Evolutionary conservation across 768 basidiomycete species (phyloP).

Genomic region (Calocera viscosa): DNA sequence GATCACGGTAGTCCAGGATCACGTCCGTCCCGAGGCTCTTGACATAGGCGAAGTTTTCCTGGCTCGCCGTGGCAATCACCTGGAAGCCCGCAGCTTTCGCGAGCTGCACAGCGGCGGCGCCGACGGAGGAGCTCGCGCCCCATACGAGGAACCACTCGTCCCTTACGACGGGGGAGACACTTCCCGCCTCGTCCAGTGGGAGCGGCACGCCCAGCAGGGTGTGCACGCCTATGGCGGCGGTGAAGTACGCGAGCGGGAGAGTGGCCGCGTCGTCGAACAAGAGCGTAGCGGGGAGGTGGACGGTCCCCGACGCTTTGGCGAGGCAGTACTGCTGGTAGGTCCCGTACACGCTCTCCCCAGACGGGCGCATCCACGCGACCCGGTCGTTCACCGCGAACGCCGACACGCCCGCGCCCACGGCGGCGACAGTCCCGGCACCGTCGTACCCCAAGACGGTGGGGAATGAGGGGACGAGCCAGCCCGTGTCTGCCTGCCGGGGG

Average conservation of each 20-base stretch:
- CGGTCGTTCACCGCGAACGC: slow-evolving; percentile 40
- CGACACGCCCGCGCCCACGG: slow-evolving; percentile 40
- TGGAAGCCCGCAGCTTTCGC: slow-evolving; percentile 7
- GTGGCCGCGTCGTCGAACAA: slow-evolving; percentile 40
- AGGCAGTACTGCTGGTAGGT: slow-evolving; percentile 10
- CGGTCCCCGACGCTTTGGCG: background rate
- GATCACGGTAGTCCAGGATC: slow-evolving; percentile 6
- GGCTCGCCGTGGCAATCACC: slow-evolving; percentile 7
- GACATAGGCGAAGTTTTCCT: background rate
- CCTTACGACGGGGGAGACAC: background rate
- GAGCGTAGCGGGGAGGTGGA: slow-evolving; percentile 34
- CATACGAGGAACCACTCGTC: slow-evolving; percentile 9
- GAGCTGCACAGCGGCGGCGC: slow-evolving; percentile 7
- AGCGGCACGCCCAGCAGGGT: slow-evolving; percentile 4
- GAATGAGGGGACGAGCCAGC: slow-evolving; percentile 20
- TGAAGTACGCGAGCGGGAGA: slow-evolving; percentile 38
- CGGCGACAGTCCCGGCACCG: slow-evolving; percentile 37
- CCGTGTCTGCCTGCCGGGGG: slow-evolving; percentile 12
- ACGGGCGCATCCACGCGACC: background rate
- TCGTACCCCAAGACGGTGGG: slow-evolving; percentile 41
- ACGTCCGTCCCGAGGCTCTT: background rate
- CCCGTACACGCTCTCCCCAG: background rate
- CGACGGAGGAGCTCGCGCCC: slow-evolving; percentile 5
- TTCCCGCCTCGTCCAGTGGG: background rate
- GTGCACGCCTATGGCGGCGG: slow-evolving; percentile 39